A percentile compares a stretch with the other conserved stretches of the same genome.
phyloP scores from a whole-genome alignment of 441 rosid species.

The Pelargonium citronellum region DNA sequence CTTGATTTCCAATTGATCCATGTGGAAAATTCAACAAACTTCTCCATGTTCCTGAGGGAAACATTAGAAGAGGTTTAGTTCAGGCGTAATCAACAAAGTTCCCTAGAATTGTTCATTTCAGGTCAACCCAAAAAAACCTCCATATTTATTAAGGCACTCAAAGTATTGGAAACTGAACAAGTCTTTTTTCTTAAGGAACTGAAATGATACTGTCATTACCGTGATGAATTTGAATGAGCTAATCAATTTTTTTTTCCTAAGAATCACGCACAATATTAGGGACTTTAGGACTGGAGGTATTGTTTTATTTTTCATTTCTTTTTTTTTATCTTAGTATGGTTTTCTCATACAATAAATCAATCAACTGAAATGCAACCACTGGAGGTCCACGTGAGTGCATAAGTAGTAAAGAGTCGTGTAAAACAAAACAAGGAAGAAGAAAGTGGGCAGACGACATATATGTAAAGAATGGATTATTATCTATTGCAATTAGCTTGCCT shows the following conservation, averaged over 20 bases:
- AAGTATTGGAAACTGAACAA: neutral
- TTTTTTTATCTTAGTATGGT: neutral
- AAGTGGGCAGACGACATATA: neutral
- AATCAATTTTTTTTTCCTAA: neutral
- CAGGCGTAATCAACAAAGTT: slow-evolving; percentile 10
- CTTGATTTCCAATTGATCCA: slow-evolving; percentile 60
- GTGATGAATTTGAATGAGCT: neutral
- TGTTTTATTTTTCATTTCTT: neutral
- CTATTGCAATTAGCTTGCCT: slow-evolving; percentile 5
- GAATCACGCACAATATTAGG: neutral
- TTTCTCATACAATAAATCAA: neutral
- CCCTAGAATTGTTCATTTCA: slow-evolving; percentile 7
- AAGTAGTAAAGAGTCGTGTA: neutral
- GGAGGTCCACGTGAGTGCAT: neutral
- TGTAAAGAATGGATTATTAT: neutral
- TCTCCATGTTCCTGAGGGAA: slow-evolving; percentile 35
- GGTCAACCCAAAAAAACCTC: neutral
- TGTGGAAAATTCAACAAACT: slow-evolving; percentile 35
- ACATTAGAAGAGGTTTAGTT: slow-evolving; percentile 20
- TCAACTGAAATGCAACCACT: neutral
- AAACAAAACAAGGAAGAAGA: neutral
- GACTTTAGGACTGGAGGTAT: neutral
- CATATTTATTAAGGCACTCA: neutral
- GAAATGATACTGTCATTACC: neutral
- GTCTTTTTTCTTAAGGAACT: neutral